Percentiles rank a stretch among this genome's conserved stretches.
Conservation (phyloP, 2,329 filamentous ascomycete species). For the Fusarium udum region DNA sequence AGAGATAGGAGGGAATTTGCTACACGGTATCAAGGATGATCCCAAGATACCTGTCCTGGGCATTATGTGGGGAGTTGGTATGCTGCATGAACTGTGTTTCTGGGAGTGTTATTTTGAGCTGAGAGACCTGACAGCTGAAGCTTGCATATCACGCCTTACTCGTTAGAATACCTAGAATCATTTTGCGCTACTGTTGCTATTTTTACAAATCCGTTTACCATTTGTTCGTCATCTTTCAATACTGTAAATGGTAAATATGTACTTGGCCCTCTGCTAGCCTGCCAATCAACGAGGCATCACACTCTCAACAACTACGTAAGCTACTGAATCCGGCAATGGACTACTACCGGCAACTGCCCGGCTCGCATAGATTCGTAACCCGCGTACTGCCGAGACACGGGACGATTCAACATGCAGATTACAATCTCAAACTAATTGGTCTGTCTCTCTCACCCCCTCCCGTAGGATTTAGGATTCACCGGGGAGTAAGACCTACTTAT, state of each 20-base stretch:
- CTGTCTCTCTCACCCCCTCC: not conserved
- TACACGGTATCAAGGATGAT: no score
- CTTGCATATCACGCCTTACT: not conserved
- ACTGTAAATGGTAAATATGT: no score
- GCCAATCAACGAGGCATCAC: accelerated
- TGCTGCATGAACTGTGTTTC: not conserved
- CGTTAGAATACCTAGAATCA: no score
- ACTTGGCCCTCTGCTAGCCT: no score
- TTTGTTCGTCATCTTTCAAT: accelerated
- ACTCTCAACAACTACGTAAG: accelerated
- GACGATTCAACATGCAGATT: not conserved
- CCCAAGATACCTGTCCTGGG: no score
- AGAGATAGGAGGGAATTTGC: no score
- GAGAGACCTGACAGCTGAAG: not conserved
- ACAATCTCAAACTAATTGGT: not conserved
- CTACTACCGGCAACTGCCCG: not conserved
- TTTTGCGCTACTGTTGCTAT: not conserved
- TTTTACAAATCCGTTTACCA: no score
- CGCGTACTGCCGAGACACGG: not conserved
- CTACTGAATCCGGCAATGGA: not conserved
- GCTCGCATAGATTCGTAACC: not conserved
- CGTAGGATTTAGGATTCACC: not conserved
- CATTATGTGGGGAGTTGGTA: not conserved
- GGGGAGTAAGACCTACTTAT: not conserved
- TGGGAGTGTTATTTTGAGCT: not conserved